Percentiles rank a stretch among this genome's conserved stretches.
Evolutionary conservation across 1,284 basidiomycete genomes (phyloP).

Genomic region (Chalciporus sp.): DNA sequence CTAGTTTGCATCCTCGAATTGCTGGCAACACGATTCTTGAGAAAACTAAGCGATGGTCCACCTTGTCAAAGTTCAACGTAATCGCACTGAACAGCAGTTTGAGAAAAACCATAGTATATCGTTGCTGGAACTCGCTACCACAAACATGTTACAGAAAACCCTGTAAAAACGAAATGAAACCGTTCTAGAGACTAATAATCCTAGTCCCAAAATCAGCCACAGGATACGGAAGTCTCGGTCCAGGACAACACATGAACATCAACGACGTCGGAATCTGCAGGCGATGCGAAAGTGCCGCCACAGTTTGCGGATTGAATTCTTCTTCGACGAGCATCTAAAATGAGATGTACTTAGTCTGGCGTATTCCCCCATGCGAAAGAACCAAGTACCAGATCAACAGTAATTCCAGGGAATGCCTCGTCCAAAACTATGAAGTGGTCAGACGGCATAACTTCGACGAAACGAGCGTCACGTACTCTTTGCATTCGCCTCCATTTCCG

Average conservation of each 20-base stretch:
- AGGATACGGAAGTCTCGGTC: slow-evolving; percentile 22
- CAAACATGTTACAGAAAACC: not conserved
- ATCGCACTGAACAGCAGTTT: no score
- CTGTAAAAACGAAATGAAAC: no score
- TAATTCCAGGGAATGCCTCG: slow-evolving; percentile 64
- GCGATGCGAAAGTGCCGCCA: slow-evolving; percentile 30
- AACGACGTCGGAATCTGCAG: slow-evolving; percentile 33
- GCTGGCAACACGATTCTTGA: no score
- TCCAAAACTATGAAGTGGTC: slow-evolving; percentile 47
- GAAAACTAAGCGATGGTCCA: no score
- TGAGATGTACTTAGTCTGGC: not conserved
- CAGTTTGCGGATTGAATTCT: slow-evolving; percentile 41
- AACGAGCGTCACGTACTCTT: slow-evolving; percentile 44
- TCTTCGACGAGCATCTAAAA: slow-evolving; percentile 51
- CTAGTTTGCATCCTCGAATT: no score
- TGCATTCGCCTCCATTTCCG: slow-evolving; percentile 63
- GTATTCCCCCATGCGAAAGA: not conserved
- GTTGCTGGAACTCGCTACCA: no score
- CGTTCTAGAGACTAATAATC: slow-evolving; percentile 23
- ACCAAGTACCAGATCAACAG: slow-evolving; percentile 52
- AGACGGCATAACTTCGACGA: not conserved
- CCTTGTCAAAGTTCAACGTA: no score
- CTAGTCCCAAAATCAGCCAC: slow-evolving; percentile 34
- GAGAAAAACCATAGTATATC: no score
- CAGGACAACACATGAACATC: slow-evolving; percentile 39